These are phyloP conservation scores for Skeletonema tropicum DNA, from an alignment of 108 stramenopile species.

Conservation along the genomic window DNA sequence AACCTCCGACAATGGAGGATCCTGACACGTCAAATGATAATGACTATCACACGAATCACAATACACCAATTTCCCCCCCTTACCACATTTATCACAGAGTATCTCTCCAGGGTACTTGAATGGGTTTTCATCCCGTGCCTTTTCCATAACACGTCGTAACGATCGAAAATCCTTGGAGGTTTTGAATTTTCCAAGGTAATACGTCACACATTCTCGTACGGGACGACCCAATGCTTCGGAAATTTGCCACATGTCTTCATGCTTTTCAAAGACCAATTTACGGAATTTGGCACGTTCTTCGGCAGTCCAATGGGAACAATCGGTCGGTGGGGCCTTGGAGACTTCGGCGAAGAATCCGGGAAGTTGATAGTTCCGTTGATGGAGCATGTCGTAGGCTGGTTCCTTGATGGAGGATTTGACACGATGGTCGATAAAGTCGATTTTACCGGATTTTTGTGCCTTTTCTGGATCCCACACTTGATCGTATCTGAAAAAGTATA, in stretches of 20 bases:
- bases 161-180: constrained; percentile 68
- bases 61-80: constrained; percentile 79
- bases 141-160: constrained; percentile 53
- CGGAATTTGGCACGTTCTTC: constrained; percentile 63
- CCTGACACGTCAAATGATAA: constrained; percentile 74
- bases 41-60: constrained; percentile 85
- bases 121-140: constrained; percentile 8
- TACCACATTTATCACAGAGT: constrained; percentile 71
- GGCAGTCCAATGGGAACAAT: constrained; percentile 74
- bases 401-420: constrained; percentile 61
- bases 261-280: constrained; percentile 56
- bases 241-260: constrained; percentile 65
- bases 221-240: constrained; percentile 54
- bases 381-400: constrained; percentile 54
- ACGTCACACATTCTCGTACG: constrained; percentile 53
- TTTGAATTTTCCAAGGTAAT: constrained; percentile 76
- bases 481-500: constrained; percentile 48
- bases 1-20: constrained; percentile 56
- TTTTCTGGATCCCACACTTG: constrained; percentile 62
- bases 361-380: constrained; percentile 47
- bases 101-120: constrained; percentile 32
- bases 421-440: constrained; percentile 54
- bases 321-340: constrained; percentile 28
- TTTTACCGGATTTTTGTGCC: constrained; percentile 44
- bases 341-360: constrained; percentile 46